Evolutionary conservation across 2,329 filamentous ascomycete genomes (phyloP), one percentile per base, ranked within the genome.

Genomic region (Alternaria longipes): DNA sequence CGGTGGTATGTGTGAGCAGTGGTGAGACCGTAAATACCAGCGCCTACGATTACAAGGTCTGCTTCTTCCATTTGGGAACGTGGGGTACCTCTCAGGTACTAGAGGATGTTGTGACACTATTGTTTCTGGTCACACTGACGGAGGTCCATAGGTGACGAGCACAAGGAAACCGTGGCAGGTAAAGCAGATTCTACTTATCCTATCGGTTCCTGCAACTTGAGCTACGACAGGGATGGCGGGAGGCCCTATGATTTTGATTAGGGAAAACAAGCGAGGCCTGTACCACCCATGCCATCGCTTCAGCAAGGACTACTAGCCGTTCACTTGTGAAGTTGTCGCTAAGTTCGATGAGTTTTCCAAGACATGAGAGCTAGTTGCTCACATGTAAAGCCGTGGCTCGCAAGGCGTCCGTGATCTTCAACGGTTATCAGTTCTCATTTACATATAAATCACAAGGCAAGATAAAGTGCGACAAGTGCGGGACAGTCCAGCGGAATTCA

Each of bases 1-100:
- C 80, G 76, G 1, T 83, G 74, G 58, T 82, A 82, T 26, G 81
- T 83, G 67, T 82, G 81, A 6, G 83, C 83, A 7, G 79, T 75
- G 51, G 80, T 80, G 30, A 85, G 75, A 8, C 84, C 84, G 54
- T 77, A 79, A 28, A 70, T 42, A n/a, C 68, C 68, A 54, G 60
- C 50, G 18, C 64, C 64, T 40, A 66, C 52, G 38, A 66, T 52
- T 3, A 59, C 58, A 8, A 66, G 36, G n/a, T 66, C 59, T 32
- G 41, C 62, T 47, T 57, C 30, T 47, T 60, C 56, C 62, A 62
- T 66, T 34, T 53, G 24, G 7, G 34, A 11, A 16, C 24, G 32
- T n/a, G 22, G 47, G 14, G 30, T 18, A 16, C 18, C 30, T 11
- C 30, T 49, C 8, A 9, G 3, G 18, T 32, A 9, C 16, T 49